phyloP scores from a whole-genome alignment of 352 stramenopile species.

The Pythium scleroteichum region DNA sequence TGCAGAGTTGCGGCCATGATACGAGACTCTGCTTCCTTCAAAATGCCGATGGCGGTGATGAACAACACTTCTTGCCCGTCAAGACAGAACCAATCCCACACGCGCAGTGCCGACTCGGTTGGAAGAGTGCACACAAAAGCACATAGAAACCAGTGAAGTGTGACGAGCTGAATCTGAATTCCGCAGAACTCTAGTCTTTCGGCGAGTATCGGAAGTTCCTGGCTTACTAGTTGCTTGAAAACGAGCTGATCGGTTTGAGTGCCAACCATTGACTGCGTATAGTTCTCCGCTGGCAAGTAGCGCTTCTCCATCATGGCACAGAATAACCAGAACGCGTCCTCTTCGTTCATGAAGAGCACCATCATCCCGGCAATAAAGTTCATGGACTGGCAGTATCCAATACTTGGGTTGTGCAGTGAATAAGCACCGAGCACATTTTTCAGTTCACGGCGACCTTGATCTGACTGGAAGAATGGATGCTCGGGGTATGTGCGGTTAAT shows the following conservation, averaged over 20 bases:
- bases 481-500: constrained; percentile 63
- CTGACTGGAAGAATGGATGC: constrained; percentile 54
- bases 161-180: constrained; percentile 72
- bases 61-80: constrained; percentile 64
- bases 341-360: constrained; percentile 67
- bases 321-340: constrained; percentile 83
- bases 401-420: constrained; percentile 49
- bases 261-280: constrained; percentile 73
- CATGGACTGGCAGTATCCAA: constrained; percentile 79
- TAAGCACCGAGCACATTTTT: constrained; percentile 59
- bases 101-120: constrained; percentile 61
- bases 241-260: constrained; percentile 76
- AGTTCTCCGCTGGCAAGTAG: constrained; percentile 72
- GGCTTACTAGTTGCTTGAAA: constrained; percentile 57
- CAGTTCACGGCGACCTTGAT: constrained; percentile 48
- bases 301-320: constrained; percentile 61
- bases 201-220: constrained; percentile 46
- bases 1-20: constrained; percentile 39
- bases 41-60: constrained; percentile 42
- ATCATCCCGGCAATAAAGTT: constrained; percentile 78
- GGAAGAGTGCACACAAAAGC: constrained; percentile 81
- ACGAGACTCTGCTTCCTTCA: constrained; percentile 37
- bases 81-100: constrained; percentile 82
- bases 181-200: constrained; percentile 34
- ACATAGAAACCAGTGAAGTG: constrained; percentile 86